phyloP scores from a whole-genome alignment of 2,329 filamentous ascomycete genomes.

The Trichothecium sympodiale region DNA sequence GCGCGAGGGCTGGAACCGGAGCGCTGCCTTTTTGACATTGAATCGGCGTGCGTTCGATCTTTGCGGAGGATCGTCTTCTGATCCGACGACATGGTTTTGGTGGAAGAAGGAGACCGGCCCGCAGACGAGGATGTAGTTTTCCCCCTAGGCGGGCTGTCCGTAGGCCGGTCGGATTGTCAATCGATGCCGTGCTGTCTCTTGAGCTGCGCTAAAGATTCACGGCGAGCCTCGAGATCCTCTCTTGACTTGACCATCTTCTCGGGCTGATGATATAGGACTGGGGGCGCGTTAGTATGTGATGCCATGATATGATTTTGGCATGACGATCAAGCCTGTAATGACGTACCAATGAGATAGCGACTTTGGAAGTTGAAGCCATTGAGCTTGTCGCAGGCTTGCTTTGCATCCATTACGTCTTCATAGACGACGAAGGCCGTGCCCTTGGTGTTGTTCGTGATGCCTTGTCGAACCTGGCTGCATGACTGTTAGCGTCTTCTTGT shows the following conservation, averaged over 20 bases:
- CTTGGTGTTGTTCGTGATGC: conserved; percentile 94
- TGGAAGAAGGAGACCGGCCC: conserved; percentile 48
- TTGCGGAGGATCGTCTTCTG: conserved; percentile 33
- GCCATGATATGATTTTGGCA: conserved; percentile 1
- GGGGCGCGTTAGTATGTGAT: neutral
- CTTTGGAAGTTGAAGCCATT: conserved; percentile 99
- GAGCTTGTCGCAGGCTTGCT: conserved; percentile 97
- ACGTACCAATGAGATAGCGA: conserved; percentile 92
- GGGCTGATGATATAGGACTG: conserved; percentile 54
- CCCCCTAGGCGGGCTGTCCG: conserved; percentile 35
- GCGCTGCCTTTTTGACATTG: conserved; percentile 14
- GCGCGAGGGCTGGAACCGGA: conserved; percentile 25
- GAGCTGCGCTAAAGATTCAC: conserved; percentile 95
- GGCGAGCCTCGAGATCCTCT: conserved; percentile 86
- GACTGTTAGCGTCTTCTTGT: conserved; percentile 10
- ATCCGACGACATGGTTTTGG: conserved; percentile 26
- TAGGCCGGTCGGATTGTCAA: conserved; percentile 74
- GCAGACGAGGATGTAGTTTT: conserved; percentile 34
- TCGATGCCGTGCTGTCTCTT: conserved; percentile 98
- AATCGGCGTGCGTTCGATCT: conserved; percentile 23
- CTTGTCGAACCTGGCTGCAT: conserved; percentile 88
- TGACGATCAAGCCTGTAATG: neutral
- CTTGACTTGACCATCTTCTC: conserved; percentile 68
- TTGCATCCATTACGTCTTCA: conserved; percentile 98
- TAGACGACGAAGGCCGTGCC: conserved; percentile 98